Base-by-base conservation (phyloP, 2,329 filamentous ascomycete species). In the Colletotrichum neosansevieriae region DNA sequence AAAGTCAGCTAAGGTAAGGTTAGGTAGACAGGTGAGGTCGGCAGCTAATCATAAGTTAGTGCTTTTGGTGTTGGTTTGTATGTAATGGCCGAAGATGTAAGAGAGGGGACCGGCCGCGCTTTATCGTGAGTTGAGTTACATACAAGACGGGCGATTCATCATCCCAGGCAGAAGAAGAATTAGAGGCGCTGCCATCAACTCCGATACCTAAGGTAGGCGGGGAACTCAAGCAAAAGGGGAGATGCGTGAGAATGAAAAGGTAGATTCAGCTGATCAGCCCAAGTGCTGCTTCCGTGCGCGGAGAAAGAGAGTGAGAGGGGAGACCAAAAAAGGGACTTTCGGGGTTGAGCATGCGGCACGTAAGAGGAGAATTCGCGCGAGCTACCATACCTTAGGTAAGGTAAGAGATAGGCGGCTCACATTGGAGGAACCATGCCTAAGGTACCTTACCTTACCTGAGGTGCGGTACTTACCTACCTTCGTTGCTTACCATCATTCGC, bases 351-450 rank as follows among this genome's bases (percentile, higher is more conserved):
- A 29, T 59, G 57, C 57, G 57, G 57, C 57, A 59, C 21, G 44
- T 34, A 61, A 29, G 58, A 61, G 45, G 45, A 61, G 58, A 61
- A 61, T 19, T n/a, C 29, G 47, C 34, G 47, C 58, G 45, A 61
- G 45, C 13, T 29, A 9, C n/a, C n/a, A n/a, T n/a, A 29, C 21
- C 21, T 21, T 3, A 21, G 21, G 21, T 21, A 21, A 2, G 29
- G 29, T 29, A 29, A 29, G 29, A 29, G 29, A 29, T 29, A 29
- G 29, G 6, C 29, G 9, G 29, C 29, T 29, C 29, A 29, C 29
- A 29, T 9, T 29, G 6, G 29, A 29, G 6, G 29, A 29, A 29
- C 29, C 6, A 29, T 29, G n/a, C n/a, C n/a, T n/a, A n/a, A n/a
- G n/a, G n/a, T n/a, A n/a, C n/a, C n/a, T n/a, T n/a, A 21, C 21